These are phyloP conservation scores for Alternaria consortialis DNA, from an alignment of 2,329 filamentous ascomycete species.

Conservation along the genomic window DNA sequence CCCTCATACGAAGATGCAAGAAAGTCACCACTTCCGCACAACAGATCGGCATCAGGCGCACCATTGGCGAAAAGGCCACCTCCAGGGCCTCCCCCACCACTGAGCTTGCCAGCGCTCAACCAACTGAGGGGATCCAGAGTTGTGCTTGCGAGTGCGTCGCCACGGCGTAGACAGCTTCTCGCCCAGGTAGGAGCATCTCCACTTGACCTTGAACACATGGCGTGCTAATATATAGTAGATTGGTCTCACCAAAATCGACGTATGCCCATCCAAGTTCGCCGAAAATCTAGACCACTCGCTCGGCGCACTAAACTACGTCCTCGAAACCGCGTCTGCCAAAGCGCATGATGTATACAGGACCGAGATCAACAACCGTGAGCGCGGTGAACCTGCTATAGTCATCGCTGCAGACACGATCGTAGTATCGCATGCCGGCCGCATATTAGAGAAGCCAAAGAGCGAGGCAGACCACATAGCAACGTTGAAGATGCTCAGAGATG, in stretches of 20 bases:
- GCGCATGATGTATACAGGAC: constrained; percentile 75
- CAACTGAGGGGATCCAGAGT: constrained; percentile 80
- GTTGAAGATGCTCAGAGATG: constrained; percentile 83
- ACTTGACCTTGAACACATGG: neutral
- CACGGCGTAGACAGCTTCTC: constrained; percentile 82
- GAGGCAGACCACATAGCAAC: constrained; percentile 85
- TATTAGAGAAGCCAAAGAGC: constrained; percentile 89
- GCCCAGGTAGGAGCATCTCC: constrained; percentile 64
- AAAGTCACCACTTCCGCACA: constrained; percentile 29
- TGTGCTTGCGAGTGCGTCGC: constrained; percentile 90
- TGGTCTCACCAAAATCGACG: constrained; percentile 82
- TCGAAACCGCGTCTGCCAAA: constrained; percentile 85
- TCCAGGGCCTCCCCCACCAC: constrained; percentile 65
- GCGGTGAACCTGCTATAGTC: constrained; percentile 81
- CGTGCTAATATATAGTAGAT: constrained; percentile 61
- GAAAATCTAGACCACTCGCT: constrained; percentile 92
- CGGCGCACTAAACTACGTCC: constrained; percentile 88
- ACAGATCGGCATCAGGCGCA: constrained; percentile 27
- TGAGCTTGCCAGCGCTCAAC: constrained; percentile 81
- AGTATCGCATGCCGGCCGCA: constrained; percentile 75
- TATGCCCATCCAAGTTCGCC: constrained; percentile 81
- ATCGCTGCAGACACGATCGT: constrained; percentile 93
- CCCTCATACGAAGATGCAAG: constrained; percentile 55
- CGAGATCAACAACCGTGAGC: constrained; percentile 64
- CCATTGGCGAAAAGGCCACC: constrained; percentile 26